Evolutionary conservation across 2,329 filamentous ascomycete species (phyloP), one percentile per base, ranked within the genome.

Genomic region (Scorias spongiosa): DNA sequence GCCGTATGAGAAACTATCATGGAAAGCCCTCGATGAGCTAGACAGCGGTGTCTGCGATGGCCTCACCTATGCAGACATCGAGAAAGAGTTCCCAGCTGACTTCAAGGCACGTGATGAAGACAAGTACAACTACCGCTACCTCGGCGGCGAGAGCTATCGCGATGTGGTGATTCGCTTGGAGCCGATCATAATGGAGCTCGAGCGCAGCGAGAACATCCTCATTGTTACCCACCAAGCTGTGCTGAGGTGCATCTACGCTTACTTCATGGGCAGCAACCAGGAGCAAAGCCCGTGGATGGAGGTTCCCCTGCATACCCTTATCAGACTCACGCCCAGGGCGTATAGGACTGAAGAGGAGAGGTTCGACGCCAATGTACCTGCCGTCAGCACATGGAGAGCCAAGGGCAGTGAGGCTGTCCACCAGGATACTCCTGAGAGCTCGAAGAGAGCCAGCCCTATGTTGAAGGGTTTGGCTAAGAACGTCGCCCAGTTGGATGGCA

Each of bases 51-150:
- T 96, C 40, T 98, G 91, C 66, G 91, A 98, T 57, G 88, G 89
- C 44, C 78, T 96, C 62, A 98, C 91, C 1, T 95, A 95, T 62
- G 84, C 86, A 57, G 83, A 98, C 60, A 96, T 98, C 59, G 86
- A 91, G 57, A 78, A 93, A 56, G 69, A 75, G 44, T 96, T 85
- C 60, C 91, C 91, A 0, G 88, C 95, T 53, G 91, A 98, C 66
- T 98, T 98, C 66, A 78, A 80, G 41, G 87, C 89, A 29, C 85
- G 91, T 49, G 91, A 98, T 63, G 86, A 94, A 53, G 91, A 98
- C 71, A 98, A 98, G 66, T 96, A 96, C 76, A 96, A 98, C 69
- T 98, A 98, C 67, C 86, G 91, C 45, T 98, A 98, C 66, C 81
- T 91, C 5, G 91, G 91, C 49, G 91, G 91, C 43, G 91, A 98